A percentile compares a stretch with the other conserved stretches of the same genome.
Conservation (phyloP, 2,329 filamentous ascomycete genomes). For the Talaromyces sp. region DNA sequence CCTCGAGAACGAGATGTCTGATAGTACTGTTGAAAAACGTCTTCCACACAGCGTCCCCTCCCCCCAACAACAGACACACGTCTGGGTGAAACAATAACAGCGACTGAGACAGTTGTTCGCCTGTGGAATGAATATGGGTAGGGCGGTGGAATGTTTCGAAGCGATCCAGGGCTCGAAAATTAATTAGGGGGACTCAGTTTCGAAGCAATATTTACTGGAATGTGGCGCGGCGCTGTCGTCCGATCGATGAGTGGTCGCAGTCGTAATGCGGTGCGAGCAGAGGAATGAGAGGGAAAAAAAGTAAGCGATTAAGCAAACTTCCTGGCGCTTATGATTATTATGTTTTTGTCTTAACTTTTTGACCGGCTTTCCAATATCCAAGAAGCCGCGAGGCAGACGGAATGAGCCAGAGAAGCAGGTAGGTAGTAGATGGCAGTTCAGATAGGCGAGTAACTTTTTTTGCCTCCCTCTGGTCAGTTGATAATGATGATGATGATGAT, state of each 20-base stretch:
- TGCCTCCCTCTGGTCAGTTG: not conserved
- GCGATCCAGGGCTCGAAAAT: slow-evolving; percentile 1
- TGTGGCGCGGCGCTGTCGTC: not conserved
- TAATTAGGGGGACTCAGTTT: not conserved
- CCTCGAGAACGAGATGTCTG: slow-evolving; percentile 4
- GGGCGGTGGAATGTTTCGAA: slow-evolving; percentile 10
- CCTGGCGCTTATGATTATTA: not conserved
- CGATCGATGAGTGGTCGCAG: not conserved
- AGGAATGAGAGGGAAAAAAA: not conserved
- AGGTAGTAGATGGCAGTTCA: not conserved
- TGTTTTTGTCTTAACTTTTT: not conserved
- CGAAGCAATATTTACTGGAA: slow-evolving; percentile 2
- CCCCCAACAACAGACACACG: slow-evolving; percentile 12
- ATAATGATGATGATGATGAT: not conserved
- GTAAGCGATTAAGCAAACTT: not conserved
- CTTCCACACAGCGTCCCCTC: slow-evolving; percentile 3
- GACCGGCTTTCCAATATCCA: not conserved
- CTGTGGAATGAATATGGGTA: not conserved
- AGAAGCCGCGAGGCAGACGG: not conserved
- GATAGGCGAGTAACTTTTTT: not conserved
- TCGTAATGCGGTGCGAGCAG: not conserved
- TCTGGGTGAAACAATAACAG: slow-evolving; percentile 10
- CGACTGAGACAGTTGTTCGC: not conserved
- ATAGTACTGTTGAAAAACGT: not conserved
- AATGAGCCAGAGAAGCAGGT: not conserved